phyloP scores from a whole-genome alignment of 2,329 filamentous ascomycete species.

The Fusarium fujikuroi region DNA sequence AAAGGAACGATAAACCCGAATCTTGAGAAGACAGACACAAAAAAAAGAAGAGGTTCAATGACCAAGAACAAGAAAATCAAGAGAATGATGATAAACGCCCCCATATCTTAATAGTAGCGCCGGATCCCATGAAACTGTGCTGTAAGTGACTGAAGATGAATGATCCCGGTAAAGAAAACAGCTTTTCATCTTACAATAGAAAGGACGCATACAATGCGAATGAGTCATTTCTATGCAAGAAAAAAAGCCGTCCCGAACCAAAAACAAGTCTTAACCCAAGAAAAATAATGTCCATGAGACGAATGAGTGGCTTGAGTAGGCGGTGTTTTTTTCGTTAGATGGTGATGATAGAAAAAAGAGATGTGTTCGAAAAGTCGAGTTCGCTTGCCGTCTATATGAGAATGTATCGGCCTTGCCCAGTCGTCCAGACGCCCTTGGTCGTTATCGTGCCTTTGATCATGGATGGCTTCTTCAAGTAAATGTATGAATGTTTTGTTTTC shows the following conservation, averaged over 20 bases:
- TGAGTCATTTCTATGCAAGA: constrained; percentile 18
- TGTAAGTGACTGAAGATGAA: constrained; percentile 22
- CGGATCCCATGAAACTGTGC: constrained; percentile 41
- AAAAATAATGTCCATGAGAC: constrained; percentile 28
- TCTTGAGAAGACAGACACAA: constrained; percentile 11
- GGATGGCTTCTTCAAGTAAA: constrained; percentile 39
- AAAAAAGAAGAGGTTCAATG: constrained; percentile 14
- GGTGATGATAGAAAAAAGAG: constrained; percentile 26
- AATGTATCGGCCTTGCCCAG: constrained; percentile 34
- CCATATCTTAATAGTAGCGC: constrained; percentile 44
- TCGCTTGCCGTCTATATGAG: constrained; percentile 49
- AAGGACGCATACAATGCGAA: background rate
- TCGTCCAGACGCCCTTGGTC: constrained; percentile 41
- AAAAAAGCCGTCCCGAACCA: constrained; percentile 12
- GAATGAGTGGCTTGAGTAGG: constrained; percentile 35
- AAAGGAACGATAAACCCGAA: constrained; percentile 27
- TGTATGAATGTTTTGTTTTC: constrained; percentile 42
- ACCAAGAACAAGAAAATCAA: constrained; percentile 20
- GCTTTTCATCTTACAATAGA: background rate
- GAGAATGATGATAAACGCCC: constrained; percentile 30
- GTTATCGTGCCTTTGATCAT: constrained; percentile 42
- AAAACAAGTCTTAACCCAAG: constrained; percentile 29
- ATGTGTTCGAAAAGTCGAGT: constrained; percentile 39
- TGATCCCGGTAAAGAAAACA: constrained; percentile 23
- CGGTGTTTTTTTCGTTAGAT: constrained; percentile 23